Evolutionary conservation across 23 red algal species (phyloP), one percentile per base, ranked within the genome.

Genomic region (Gracilaria gracilis): DNA sequence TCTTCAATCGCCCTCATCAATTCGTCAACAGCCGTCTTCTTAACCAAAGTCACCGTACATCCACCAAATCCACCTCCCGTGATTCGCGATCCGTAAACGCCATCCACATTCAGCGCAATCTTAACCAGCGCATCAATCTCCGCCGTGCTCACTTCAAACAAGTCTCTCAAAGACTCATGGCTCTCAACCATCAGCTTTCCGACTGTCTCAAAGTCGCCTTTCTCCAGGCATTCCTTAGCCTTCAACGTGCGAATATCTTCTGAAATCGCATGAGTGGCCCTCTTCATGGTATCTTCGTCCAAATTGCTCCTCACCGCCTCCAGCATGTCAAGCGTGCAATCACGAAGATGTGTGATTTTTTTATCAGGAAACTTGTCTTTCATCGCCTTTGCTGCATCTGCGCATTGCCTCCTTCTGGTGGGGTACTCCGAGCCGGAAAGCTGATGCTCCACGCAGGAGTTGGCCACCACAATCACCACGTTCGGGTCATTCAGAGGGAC

Each of bases 21-120:
- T 5, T 77, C 75, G 14, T 61, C 55, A 27, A 98, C 93, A 32
- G 81, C 51, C 2, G 48, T 84, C 33, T 84, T 82, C 67, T 86
- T 89, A 37, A 95, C 93, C 61, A 99, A 83, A 0, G 97, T 96
- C 0, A 99, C 97, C 2, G 94, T 99, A 55, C 97, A 99, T 0
- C 97, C 97, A 25, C 97, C 97, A 93, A 99, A 99, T 28, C 97
- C 97, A 38, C 93, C 97, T 33, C 97, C 97, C 9, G 97, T 99
- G 65, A 99, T 94, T 66, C 97, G 80, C 35, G 80, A 82, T 57
- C 97, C 97, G 80, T 84, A 99, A 24, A 99, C 97, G 9, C 97
- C 97, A 15, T 93, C 88, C 31, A 99, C 91, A n/a, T 31, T 32
- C 23, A 79, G 44, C n/a, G 97, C 97, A 79, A 99, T 91, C 21